Percentiles rank a stretch among this genome's conserved stretches.
phyloP scores from a whole-genome alignment of 2,329 filamentous ascomycete genomes.

The Fusarium drepaniforme region DNA sequence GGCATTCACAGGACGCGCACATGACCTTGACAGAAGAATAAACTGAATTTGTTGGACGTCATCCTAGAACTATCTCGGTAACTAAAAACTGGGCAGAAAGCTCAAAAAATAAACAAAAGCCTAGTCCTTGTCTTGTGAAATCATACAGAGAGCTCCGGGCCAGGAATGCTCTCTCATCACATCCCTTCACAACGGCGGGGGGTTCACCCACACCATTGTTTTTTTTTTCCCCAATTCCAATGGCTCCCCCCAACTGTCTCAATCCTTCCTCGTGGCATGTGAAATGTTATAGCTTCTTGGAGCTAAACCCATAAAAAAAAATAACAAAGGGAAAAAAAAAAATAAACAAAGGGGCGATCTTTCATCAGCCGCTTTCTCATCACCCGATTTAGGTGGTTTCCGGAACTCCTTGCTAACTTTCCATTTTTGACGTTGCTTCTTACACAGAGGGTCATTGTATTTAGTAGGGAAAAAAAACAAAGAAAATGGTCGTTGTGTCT shows the following conservation, averaged over 20 bases:
- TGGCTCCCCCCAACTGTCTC: conserved; percentile 8
- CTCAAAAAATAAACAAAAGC: conserved; percentile 22
- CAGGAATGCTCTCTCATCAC: conserved; percentile 34
- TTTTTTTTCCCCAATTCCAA: not conserved
- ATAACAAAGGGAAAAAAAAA: conserved; percentile 21
- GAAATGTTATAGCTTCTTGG: conserved; percentile 2
- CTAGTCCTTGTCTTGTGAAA: not conserved
- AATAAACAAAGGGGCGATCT: conserved; percentile 14
- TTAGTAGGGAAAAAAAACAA: not conserved
- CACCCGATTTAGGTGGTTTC: conserved; percentile 13
- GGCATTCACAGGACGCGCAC: conserved; percentile 13
- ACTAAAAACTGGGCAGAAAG: conserved; percentile 6
- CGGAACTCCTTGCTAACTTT: conserved; percentile 29
- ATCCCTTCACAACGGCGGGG: conserved; percentile 20
- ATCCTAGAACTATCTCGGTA: conserved; percentile 12
- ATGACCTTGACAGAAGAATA: conserved; percentile 3
- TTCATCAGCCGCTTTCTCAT: conserved; percentile 11
- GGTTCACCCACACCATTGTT: conserved; percentile 18
- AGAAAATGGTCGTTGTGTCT: conserved; percentile 23
- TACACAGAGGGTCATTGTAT: conserved; percentile 13
- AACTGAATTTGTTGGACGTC: conserved; percentile 10
- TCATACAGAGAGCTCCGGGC: conserved; percentile 9
- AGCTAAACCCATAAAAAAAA: conserved; percentile 1
- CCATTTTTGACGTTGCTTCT: conserved; percentile 15
- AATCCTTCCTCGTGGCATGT: conserved; percentile 16